Evolutionary conservation across 306 rosid species (phyloP), one percentile per base, ranked within the genome.

Genomic region (Nissolia schottii): DNA sequence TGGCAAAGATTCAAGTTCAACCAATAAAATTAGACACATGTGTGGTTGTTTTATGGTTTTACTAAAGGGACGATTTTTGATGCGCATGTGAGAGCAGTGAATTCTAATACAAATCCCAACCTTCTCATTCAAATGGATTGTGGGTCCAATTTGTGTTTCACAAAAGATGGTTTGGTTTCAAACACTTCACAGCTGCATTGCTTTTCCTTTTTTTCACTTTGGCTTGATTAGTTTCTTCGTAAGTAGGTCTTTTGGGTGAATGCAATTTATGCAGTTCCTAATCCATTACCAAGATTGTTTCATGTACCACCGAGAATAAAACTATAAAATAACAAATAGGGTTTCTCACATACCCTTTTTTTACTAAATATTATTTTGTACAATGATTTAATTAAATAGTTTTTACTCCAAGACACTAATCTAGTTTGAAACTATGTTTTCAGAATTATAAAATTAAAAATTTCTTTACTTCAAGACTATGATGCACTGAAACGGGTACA

Each of bases 41-140:
- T 41, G 67, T 25, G 18, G 24, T 43, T n/a, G 75, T 61, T n/a
- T n/a, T n/a, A n/a, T n/a, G 2, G 90, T 83, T 51, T 87, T 89
- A 84, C 88, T 0, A 85, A 84, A 38, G 95, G 95, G 75, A 89
- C 95, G 1, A 83, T 87, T 37, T 89, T 89, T 80, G 96, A 89
- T 74, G 76, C 89, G 64, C 80, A 85, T 18, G 89, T 86, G 40
- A 81, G 70, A 79, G 84, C 75, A 11, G 74, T 80, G 58, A 87
- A 83, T 38, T 59, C 77, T 31, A 23, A 20, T 37, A 11, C 9
- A 37, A 37, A 37, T 10, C 3, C 88, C 20, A 74, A 83, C 70
- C 86, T 89, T 68, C 76, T 84, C 70, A 79, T 85, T 79, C 87
- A 83, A 78, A 85, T 83, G 88, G 90, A 88, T 25, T 83, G 90